Base-by-base conservation (phyloP, 1,139 yeast genomes). In the Zygosaccharomyces pseudobailii region DNA sequence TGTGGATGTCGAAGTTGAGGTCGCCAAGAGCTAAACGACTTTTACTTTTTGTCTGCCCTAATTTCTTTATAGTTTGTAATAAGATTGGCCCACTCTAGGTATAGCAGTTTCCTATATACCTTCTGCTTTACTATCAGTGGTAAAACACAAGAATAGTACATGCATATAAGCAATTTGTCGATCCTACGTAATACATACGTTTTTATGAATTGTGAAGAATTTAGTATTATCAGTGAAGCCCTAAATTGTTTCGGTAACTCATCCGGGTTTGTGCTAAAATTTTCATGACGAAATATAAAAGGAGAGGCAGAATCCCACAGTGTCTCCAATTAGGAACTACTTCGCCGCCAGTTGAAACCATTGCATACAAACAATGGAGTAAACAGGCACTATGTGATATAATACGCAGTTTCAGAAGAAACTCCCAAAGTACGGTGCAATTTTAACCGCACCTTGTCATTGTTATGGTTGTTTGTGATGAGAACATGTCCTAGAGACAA, bases 1-100 rank as follows among this genome's bases (percentile, higher is more conserved):
- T 67, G 86, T 79, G 54, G 82, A 76, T 70, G 79, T 75, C 62
- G 80, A 76, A 69, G 80, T 76, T 61, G 75, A 71, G 55, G 71
- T 70, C 58, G 73, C 73, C 50, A 57, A 58, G 52, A 54, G 62
- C 67, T 58, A 53, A 51, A 37, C 40, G 9, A 20, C 39, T 20
- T 47, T 41, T 25, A 40, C 32, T 31, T 30, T 31, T n/a, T 19
- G 19, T 30, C 34, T n/a, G 32, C 33, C 21, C 33, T 19, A 24
- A 24, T 13, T 35, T 42, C 22, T 27, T 40, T 39, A 36, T 36
- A 39, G 17, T 34, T 40, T 43, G 31, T 27, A 25, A 30, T 13
- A 19, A 33, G 36, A 48, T 50, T 51, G 55, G 47, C 67, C 67
- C 68, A 63, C 68, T 64, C 68, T 64, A 64, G 68, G 68, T 63